Percentiles rank a stretch among this genome's conserved stretches.
Evolutionary conservation across 192 early-diverging fungal species (phyloP).

Genomic region (Allomyces macrogynus): DNA sequence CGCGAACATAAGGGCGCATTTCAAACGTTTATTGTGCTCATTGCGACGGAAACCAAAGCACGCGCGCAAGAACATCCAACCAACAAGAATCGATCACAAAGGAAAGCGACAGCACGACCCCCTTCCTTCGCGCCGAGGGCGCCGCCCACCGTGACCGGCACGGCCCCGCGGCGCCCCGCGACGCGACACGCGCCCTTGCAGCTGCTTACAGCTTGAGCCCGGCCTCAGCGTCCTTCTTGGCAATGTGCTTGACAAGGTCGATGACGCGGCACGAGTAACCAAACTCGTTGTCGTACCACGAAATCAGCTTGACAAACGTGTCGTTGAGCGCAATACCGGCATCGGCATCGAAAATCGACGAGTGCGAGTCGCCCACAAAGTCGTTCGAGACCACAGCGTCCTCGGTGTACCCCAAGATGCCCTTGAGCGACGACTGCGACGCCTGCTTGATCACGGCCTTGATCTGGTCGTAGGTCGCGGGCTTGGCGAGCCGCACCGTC

Average conservation of each 20-base stretch:
- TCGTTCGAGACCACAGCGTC: conserved; percentile 91
- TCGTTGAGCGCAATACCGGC: conserved; percentile 86
- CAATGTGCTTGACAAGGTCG: conserved; percentile 64
- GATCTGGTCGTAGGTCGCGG: conserved; percentile 77
- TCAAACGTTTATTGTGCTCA: too few relatives aligned
- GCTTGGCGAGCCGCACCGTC: conserved; percentile 78
- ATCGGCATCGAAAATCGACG: conserved; percentile 85
- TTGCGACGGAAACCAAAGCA: too few relatives aligned
- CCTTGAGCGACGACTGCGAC: conserved; percentile 55
- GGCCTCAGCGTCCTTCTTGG: conserved; percentile 16
- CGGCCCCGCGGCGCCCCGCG: too few relatives aligned
- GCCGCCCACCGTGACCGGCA: too few relatives aligned
- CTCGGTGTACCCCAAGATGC: conserved; percentile 78
- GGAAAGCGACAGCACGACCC: too few relatives aligned
- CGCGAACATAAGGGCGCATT: too few relatives aligned
- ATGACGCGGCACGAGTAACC: conserved; percentile 84
- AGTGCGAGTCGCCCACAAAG: conserved; percentile 77
- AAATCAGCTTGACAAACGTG: conserved; percentile 88
- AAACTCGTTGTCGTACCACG: conserved; percentile 82
- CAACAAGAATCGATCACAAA: too few relatives aligned
- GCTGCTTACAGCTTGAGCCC: not conserved
- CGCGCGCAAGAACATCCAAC: too few relatives aligned
- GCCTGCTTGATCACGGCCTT: conserved; percentile 69
- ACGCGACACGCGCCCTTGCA: too few relatives aligned
- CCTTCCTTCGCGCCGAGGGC: too few relatives aligned